Evolutionary conservation across 345 rosid species (phyloP), one percentile per base, ranked within the genome.

Genomic region (Populus davidiana): DNA sequence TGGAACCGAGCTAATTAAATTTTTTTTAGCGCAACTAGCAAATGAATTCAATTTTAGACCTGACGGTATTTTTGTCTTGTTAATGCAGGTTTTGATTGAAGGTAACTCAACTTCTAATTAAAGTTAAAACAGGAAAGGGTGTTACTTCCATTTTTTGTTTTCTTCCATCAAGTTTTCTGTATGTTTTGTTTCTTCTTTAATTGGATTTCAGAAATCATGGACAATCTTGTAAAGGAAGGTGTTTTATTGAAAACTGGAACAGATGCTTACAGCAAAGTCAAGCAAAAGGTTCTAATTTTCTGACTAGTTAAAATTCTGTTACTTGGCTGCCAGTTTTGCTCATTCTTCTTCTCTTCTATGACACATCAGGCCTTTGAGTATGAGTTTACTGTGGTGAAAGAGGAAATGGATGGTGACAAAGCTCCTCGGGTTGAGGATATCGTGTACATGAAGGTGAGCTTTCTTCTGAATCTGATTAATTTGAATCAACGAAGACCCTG

Each of bases 391-490:
- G 33, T 75, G 81, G 97, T 94, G 80, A 96, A 96, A 85, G 97
- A 91, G 78, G 98, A 96, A 85, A 77, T 44, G 75, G 91, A 84
- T 71, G 89, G 83, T 33, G 88, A 81, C 23, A 88, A 86, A 85
- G 43, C 85, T 84, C 83, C 86, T 5, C 80, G 66, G 74, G 84
- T 85, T 75, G 88, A 88, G 64, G 92, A 91, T 71, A 84, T 66
- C 77, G 77, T 91, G 88, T 94, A 92, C 90, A 85, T 86, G 91
- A 96, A 94, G 93, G 99, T 90, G 41, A 80, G 83, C 27, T 59
- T 49, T 76, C 71, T 75, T 20, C 3, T 49, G 25, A 68, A 59
- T 29, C 49, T 47, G 63, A 44, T 49, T 20, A 47, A 49, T 33
- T 68, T 47, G 8, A 29, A 44, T 61, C 27, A 25, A 41, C 25